These are phyloP conservation scores for Phialemonium atrogriseum DNA, from an alignment of 2,329 filamentous ascomycete genomes.

Conservation along the genomic window DNA sequence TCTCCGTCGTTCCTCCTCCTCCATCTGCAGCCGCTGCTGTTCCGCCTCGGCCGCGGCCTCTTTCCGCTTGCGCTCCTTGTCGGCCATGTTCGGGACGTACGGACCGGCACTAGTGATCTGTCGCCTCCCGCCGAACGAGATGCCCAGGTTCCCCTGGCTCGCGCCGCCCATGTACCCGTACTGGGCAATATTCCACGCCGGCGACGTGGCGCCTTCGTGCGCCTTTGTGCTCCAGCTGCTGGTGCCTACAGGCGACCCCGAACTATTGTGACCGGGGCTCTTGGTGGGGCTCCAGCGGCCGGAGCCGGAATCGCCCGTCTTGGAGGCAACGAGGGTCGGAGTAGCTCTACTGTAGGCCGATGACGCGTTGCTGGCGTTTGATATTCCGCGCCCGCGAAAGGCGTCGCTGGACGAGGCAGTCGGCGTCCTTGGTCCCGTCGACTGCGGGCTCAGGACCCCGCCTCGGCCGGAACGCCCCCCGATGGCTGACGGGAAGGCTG, in stretches of 20 bases:
- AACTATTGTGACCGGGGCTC: slow-evolving; percentile 44
- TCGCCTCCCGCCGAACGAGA: slow-evolving; percentile 81
- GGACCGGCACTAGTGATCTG: slow-evolving; percentile 86
- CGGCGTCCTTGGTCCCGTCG: slow-evolving; percentile 48
- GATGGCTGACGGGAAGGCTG: slow-evolving; percentile 65
- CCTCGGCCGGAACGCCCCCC: slow-evolving; percentile 57
- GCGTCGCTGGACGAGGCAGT: slow-evolving; percentile 27
- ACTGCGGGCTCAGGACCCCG: slow-evolving; percentile 55
- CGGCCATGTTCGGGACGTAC: slow-evolving; percentile 68
- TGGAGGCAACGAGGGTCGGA: slow-evolving; percentile 34
- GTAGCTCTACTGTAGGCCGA: slow-evolving; percentile 33
- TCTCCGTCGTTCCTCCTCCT: slow-evolving; percentile 41
- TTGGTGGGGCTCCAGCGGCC: slow-evolving; percentile 57
- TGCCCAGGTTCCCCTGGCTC: slow-evolving; percentile 89
- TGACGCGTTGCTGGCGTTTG: slow-evolving; percentile 51
- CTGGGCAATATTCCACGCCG: slow-evolving; percentile 97
- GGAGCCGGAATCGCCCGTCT: slow-evolving; percentile 44
- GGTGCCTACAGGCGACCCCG: slow-evolving; percentile 46
- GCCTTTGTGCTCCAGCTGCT: slow-evolving; percentile 87
- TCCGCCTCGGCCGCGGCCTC: slow-evolving; percentile 52
- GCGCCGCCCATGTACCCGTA: slow-evolving; percentile 98
- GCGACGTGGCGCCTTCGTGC: slow-evolving; percentile 72
- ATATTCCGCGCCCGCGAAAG: slow-evolving; percentile 37
- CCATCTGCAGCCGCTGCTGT: slow-evolving; percentile 43
- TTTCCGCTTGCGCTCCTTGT: slow-evolving; percentile 66